Base-by-base conservation (phyloP, 257 asterid genomes). In the Penstemon davidsonii region DNA sequence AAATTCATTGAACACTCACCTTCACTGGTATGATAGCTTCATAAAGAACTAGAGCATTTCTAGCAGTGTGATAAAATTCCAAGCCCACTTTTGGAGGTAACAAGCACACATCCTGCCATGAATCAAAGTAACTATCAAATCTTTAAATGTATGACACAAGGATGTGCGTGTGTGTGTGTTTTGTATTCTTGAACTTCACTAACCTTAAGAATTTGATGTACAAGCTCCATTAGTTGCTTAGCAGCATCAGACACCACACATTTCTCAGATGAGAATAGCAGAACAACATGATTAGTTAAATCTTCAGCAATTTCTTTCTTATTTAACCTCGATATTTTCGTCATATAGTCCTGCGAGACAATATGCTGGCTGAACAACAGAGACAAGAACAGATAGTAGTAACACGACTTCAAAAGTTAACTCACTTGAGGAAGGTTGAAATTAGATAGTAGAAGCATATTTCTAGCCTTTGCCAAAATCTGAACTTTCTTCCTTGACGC, bases 1-100 rank as follows among this genome's bases (percentile, higher is more conserved):
- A 73, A 57, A 41, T 59, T 66, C 33, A 65, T 66, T 60, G 40
- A 44, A 64, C 73, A 81, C 96, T 79, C 72, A 94, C 96, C 99
- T 91, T 91, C 78, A 84, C 96, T 36, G 93, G 97, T 78, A 94
- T 57, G 69, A 88, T 76, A 61, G 93, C 96, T 86, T 91, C 99
- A 80, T 94, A 94, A 55, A 94, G 97, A 75, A 83, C 80, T 60
- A 91, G 77, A 69, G 93, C 83, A 79, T 88, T 89, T 85, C 95
- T 86, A 73, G 96, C 91, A 75, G 95, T 83, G 60, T 82, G 84
- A 78, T 91, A 94, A 81, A 90, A 88, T 76, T 87, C 96, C 85
- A 88, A 58, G 37, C 87, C 97, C 72, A 94, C 96, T 74, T 88
- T 88, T 59, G 96, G 85, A 67, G 96, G 92, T 71, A 88, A 87